Percentiles rank a stretch among this genome's conserved stretches.
Evolutionary conservation across 768 basidiomycete species (phyloP).

Genomic region (Tephrocybe sp.): DNA sequence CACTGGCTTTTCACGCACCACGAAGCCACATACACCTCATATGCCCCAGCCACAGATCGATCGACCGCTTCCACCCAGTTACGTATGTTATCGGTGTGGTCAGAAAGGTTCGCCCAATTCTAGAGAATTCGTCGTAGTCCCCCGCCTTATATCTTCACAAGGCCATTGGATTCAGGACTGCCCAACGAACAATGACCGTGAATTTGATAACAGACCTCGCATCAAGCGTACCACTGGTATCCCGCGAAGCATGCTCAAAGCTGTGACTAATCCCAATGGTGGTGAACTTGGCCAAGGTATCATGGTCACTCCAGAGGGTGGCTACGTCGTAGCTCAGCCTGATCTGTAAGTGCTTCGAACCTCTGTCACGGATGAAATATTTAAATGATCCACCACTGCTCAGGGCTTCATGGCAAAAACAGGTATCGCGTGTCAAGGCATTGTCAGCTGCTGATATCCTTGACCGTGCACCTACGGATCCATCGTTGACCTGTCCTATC

Average conservation of each 20-base stretch:
- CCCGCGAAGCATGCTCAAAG: slow-evolving; percentile 94
- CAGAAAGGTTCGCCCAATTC: slow-evolving; percentile 73
- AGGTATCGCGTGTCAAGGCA: slow-evolving; percentile 74
- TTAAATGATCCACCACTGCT: background rate
- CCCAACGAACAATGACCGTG: slow-evolving; percentile 94
- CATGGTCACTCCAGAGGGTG: slow-evolving; percentile 98
- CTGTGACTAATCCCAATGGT: slow-evolving; percentile 81
- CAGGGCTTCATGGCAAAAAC: slow-evolving; percentile 94
- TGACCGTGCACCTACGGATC: slow-evolving; percentile 77
- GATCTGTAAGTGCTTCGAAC: slow-evolving; percentile 68
- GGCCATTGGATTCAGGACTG: slow-evolving; percentile 99
- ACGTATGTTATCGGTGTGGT: slow-evolving; percentile 98
- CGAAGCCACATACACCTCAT: slow-evolving; percentile 53
- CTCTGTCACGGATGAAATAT: background rate
- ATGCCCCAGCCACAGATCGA: slow-evolving; percentile 54
- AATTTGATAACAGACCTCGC: slow-evolving; percentile 90
- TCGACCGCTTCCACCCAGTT: slow-evolving; percentile 85
- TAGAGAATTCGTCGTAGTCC: background rate
- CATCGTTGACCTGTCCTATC: slow-evolving; percentile 80
- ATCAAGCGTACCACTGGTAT: slow-evolving; percentile 99
- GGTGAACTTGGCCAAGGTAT: slow-evolving; percentile 78
- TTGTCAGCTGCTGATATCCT: slow-evolving; percentile 88
- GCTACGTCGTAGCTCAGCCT: slow-evolving; percentile 95
- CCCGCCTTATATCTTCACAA: slow-evolving; percentile 31
- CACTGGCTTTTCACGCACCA: slow-evolving; percentile 58